Evolutionary conservation across 495 filamentous ascomycete genomes (phyloP), one percentile per base, ranked within the genome.

Genomic region (Hypoxylon perforatum): DNA sequence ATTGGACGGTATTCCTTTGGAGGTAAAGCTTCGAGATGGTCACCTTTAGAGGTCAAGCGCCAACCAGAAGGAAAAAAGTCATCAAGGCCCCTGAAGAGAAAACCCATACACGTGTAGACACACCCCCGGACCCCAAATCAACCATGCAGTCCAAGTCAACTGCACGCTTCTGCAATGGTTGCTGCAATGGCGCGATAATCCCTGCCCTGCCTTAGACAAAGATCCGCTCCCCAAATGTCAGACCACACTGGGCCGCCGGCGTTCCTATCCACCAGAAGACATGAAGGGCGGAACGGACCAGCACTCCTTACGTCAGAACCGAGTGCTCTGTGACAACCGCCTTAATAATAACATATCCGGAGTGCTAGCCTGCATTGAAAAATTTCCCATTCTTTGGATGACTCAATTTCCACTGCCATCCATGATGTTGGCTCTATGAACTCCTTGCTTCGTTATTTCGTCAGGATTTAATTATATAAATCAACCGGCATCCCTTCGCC

Each of bases 41-140:
- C 65, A 63, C 65, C 65, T 63, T 69, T 69, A 63, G 65, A 69
- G 65, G 65, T 53, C 41, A 68, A 63, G 65, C 58, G 57, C n/a
- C 25, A 4, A 44, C 1, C 25, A 25, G n/a, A 25, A 38, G 22
- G 15, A 23, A n/a, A 25, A 28, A 41, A 7, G 10, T 2, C 42
- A 18, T 21, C 7, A 19, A 15, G 6, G 23, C 21, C 25, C 57
- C 51, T 45, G 25, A 38, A 33, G 11, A 33, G 30, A 1, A 33
- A 4, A 4, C 30, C 30, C 8, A 4, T 10, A 33, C 30, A 33
- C 30, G 30, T 33, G 30, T 33, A 33, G 30, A 33, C 2, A n/a
- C n/a, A n/a, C 30, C 51, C 38, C 21, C 39, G 17, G 51, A 25
- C 47, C 15, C 51, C 47, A 68, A 58, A 25, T 42, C 0, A 60